Evolutionary conservation across 139 green algal genomes (phyloP).

Genomic region (Chlamydomonas incerta): DNA sequence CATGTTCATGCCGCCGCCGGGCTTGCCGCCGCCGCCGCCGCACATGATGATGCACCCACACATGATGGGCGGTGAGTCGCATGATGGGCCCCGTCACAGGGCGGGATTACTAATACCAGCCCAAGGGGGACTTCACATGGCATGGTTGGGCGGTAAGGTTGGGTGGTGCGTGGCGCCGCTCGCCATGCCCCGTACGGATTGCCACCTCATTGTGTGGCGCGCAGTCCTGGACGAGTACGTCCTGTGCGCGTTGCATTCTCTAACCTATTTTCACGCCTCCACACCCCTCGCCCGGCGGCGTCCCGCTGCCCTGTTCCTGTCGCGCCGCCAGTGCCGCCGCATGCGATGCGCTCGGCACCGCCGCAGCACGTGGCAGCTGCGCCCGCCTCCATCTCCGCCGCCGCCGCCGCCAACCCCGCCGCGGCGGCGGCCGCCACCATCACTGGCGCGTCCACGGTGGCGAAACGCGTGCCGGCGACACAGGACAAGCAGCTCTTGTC

Average conservation of each 20-base stretch:
- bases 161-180: no score
- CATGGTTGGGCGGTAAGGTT: no score
- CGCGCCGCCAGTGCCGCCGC: neutral
- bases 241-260: no score
- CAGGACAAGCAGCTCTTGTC: constrained; percentile 71
- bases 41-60: neutral
- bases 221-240: no score
- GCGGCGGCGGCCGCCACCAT: constrained; percentile 59
- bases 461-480: constrained; percentile 77
- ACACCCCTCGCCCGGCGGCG: no score
- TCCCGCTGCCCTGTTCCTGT: neutral
- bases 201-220: no score
- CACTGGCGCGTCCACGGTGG: constrained; percentile 77
- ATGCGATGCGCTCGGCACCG: neutral
- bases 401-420: neutral
- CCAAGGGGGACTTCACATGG: no score
- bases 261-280: no score
- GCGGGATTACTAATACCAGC: no score
- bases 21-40: constrained; percentile 16
- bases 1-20: constrained; percentile 1
- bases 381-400: neutral
- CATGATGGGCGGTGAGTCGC: neutral
- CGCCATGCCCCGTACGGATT: no score
- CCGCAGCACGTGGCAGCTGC: neutral
- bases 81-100: no score